Evolutionary conservation across 805 yeast species (phyloP), one percentile per base, ranked within the genome.

Genomic region (Wickerhamiella bombiphila): DNA sequence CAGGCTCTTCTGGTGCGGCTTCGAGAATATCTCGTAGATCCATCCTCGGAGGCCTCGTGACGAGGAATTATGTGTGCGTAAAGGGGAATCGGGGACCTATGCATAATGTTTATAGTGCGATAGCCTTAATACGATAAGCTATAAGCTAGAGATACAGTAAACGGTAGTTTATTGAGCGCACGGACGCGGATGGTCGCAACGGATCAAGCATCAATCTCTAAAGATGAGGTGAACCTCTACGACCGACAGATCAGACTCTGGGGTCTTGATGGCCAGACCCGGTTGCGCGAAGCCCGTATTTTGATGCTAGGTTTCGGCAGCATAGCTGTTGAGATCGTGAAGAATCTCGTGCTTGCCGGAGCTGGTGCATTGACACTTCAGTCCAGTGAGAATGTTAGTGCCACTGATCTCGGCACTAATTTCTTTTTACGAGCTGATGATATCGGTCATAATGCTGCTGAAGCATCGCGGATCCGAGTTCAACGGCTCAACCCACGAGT

Each of bases 241-340:
- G 98, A 88, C 58, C 71, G 98, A 42, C 98, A 88, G 58, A 86
- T 88, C 45, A 63, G 98, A 44, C 66, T 88, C 16, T 88, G 98
- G 98, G 98, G 98, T 2, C 65, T 91, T 53, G 93, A 80, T 22
- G 93, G 96, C 3, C 98, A 88, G 56, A 66, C 72, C 29, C 57
- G 70, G 32, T 71, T 88, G 63, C 68, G 91, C 26, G 70, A 75
- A 15, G 76, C 95, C 5, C 69, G 69, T 32, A 66, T 88, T 3
- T 60, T 86, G 32, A 50, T 91, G 31, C 64, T 88, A 34, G 78
- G 80, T 43, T 49, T 83, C 13, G 79, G 86, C 8, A 24, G 26
- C 13, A 66, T 81, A 6, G 93, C 93, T 1, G 66, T 74, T 2
- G 97, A 88, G 55, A 57, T 72, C 3, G 55, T 79, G 28, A 86